These are phyloP conservation scores for Malus hybrid DNA, from an alignment of 331 rosid genomes.

Conservation along the genomic window DNA sequence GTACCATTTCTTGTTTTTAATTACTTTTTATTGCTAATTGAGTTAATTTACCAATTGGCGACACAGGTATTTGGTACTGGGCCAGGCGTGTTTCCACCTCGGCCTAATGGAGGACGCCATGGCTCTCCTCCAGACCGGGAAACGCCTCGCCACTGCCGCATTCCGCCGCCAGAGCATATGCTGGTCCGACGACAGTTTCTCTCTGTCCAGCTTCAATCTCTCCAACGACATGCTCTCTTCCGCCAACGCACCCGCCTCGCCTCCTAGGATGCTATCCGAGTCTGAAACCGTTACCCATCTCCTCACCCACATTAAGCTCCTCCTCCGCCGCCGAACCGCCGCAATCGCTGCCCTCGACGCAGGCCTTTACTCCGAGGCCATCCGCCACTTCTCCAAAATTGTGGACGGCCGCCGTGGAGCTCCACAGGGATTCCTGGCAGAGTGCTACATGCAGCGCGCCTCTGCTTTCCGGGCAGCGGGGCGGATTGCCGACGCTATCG, in stretches of 20 bases:
- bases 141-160: slow-evolving; percentile 84
- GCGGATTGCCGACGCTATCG: slow-evolving; percentile 79
- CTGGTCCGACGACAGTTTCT: slow-evolving; percentile 84
- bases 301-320: slow-evolving; percentile 76
- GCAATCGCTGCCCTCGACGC: slow-evolving; percentile 89
- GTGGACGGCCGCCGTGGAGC: slow-evolving; percentile 87
- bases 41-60: neutral
- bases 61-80: slow-evolving; percentile 70
- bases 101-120: slow-evolving; percentile 97
- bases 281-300: slow-evolving; percentile 56
- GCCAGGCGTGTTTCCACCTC: slow-evolving; percentile 83
- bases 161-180: slow-evolving; percentile 83
- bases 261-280: slow-evolving; percentile 34
- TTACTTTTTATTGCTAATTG: neutral
- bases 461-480: slow-evolving; percentile 58
- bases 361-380: slow-evolving; percentile 76
- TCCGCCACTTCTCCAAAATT: slow-evolving; percentile 85
- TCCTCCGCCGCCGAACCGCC: slow-evolving; percentile 71
- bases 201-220: slow-evolving; percentile 32
- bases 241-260: slow-evolving; percentile 31
- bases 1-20: neutral
- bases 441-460: slow-evolving; percentile 84
- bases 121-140: slow-evolving; percentile 91
- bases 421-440: slow-evolving; percentile 84
- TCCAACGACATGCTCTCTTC: slow-evolving; percentile 18